Evolutionary conservation across 2,329 filamentous ascomycete species (phyloP).

Genomic region (Blumeria graminis): DNA sequence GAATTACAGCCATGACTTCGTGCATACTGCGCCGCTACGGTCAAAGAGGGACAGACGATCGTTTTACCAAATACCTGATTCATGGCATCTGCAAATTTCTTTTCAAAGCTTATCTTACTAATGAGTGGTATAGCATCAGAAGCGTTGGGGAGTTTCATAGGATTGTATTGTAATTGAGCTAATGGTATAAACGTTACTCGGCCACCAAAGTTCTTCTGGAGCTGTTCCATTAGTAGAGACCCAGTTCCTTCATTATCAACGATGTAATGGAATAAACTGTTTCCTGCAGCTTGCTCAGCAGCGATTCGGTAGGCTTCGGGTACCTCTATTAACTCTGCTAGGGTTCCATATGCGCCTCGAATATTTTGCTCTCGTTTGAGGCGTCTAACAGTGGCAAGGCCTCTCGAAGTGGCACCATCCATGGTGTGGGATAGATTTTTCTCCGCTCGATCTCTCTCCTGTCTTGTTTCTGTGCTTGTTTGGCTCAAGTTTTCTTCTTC

Average conservation of each 20-base stretch:
- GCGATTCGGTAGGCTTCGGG: conserved; percentile 66
- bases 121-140: conserved; percentile 74
- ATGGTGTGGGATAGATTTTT: conserved; percentile 59
- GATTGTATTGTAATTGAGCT: conserved; percentile 49
- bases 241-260: conserved; percentile 82
- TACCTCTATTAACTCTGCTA: conserved; percentile 82
- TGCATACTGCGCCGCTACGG: conserved; percentile 73
- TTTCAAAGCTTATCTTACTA: conserved; percentile 60
- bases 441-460: conserved; percentile 58
- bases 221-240: conserved; percentile 51
- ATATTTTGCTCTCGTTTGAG: conserved; percentile 61
- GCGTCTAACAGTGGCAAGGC: conserved; percentile 64
- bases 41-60: conserved; percentile 75
- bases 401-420: conserved; percentile 69
- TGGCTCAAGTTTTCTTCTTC: conserved; percentile 74
- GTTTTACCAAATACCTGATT: conserved; percentile 89
- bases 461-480: conserved; percentile 47
- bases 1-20: conserved; percentile 77
- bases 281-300: conserved; percentile 78
- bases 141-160: conserved; percentile 56
- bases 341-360: conserved; percentile 69
- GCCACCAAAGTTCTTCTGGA: conserved; percentile 60
- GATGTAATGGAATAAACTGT: conserved; percentile 84
- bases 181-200: conserved; percentile 89
- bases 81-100: conserved; percentile 60